Evolutionary conservation across 2,329 filamentous ascomycete species (phyloP).

Genomic region (Fusarium albosuccineum): DNA sequence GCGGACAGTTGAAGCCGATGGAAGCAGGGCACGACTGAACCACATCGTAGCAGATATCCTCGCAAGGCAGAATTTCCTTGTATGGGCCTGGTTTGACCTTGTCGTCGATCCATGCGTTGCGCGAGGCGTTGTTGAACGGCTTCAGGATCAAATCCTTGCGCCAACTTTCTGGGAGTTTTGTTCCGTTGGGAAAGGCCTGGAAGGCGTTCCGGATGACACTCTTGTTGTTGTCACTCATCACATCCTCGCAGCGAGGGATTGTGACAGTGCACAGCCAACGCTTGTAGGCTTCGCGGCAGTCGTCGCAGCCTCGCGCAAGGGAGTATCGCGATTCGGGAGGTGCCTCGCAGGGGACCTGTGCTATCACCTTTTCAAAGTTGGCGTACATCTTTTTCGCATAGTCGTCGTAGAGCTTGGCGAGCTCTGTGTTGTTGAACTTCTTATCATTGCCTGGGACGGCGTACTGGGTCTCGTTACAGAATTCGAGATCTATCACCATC

Average conservation of each 20-base stretch:
- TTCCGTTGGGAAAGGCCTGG: constrained; percentile 78
- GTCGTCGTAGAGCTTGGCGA: constrained; percentile 82
- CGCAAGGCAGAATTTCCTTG: constrained; percentile 90
- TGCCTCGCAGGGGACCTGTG: constrained; percentile 88
- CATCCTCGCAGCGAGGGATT: constrained; percentile 93
- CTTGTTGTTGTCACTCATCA: constrained; percentile 64
- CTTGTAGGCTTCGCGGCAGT: constrained; percentile 88
- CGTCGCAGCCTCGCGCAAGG: constrained; percentile 78
- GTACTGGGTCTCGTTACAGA: constrained; percentile 91
- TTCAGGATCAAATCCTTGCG: constrained; percentile 36
- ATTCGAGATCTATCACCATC: constrained; percentile 86
- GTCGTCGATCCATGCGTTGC: constrained; percentile 80
- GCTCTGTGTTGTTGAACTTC: constrained; percentile 69
- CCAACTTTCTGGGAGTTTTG: constrained; percentile 58
- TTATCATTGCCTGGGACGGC: constrained; percentile 85
- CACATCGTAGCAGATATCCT: constrained; percentile 87
- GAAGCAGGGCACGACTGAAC: constrained; percentile 86
- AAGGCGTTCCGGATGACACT: constrained; percentile 75
- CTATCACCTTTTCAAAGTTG: constrained; percentile 84
- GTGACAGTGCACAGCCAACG: constrained; percentile 94
- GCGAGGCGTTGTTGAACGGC: constrained; percentile 61
- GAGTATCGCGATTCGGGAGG: constrained; percentile 82
- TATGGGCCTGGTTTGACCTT: constrained; percentile 86
- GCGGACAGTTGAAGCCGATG: constrained; percentile 82
- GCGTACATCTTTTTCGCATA: constrained; percentile 77